Base-by-base conservation (phyloP, 2,329 filamentous ascomycete species). In the Fusarium armeniacum region DNA sequence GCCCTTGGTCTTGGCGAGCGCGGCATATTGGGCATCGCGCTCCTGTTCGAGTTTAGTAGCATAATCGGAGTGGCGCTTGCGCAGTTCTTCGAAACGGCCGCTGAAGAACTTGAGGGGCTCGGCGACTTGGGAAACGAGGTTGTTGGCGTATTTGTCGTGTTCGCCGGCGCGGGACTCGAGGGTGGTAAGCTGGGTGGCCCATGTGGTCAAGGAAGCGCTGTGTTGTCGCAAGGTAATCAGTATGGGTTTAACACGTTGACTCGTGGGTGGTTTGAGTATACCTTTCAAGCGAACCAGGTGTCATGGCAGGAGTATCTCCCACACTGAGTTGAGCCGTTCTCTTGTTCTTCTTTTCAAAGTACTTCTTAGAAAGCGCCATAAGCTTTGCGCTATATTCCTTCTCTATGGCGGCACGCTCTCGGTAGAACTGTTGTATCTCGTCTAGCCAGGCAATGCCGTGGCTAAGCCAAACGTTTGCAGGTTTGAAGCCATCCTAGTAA, bases 401-500 rank as follows among this genome's bases (percentile, higher is more conserved):
- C 83, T 99, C 96, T 79, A 99, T 97, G 36, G 85, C 89, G 77
- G 93, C 93, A 61, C 97, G 89, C 81, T 99, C 96, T 70, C 96
- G 93, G 84, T 98, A 99, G 84, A 98, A 99, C 77, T 93, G 90
- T 80, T 99, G 93, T 69, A 99, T 93, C 76, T 99, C 96, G 76
- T 98, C 95, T 63, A 99, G 90, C 95, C 95, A 99, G 71, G 88
- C 85, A 79, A 99, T 97, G 70, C 95, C 94, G 79, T 93, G 90
- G 69, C 89, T 86, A 60, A 97, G 93, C 96, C 96, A 99, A 75
- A 87, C 89, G 82, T 94, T 98, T 78, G 97, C 94, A 20, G 93
- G 89, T 82, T 97, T 98, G 86, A 98, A 99, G 78, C 92, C 93
- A 89, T 99, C 96, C 93, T 98, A 51, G n/a, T 40, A 30, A 46